These are phyloP conservation scores for Ogataea parapolymorpha DNA, from an alignment of 805 yeast genomes.

Conservation along the genomic window DNA sequence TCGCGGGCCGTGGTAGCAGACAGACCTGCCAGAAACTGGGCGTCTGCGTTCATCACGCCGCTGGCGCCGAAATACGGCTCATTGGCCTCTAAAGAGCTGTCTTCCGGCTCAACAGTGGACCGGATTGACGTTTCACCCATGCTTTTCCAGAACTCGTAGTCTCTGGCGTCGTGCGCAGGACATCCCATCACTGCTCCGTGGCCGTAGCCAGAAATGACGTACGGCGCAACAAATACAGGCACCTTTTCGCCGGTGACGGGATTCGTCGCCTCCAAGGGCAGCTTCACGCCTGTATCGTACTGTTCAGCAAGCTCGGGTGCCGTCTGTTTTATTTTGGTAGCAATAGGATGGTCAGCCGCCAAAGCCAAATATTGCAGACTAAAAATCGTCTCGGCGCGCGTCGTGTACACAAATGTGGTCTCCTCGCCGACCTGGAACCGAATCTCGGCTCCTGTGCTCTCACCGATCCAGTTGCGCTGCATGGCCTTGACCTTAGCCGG, in stretches of 20 bases:
- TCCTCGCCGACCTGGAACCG: slow-evolving; percentile 35
- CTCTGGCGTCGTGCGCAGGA: slow-evolving; percentile 90
- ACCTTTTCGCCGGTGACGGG: slow-evolving; percentile 55
- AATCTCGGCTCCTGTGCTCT: slow-evolving; percentile 75
- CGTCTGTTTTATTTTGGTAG: slow-evolving; percentile 33
- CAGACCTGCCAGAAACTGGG: slow-evolving; percentile 52
- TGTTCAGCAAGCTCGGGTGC: slow-evolving; percentile 39
- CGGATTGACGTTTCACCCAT: slow-evolving; percentile 48
- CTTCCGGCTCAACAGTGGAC: slow-evolving; percentile 44
- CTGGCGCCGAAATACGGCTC: slow-evolving; percentile 28
- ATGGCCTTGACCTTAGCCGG: slow-evolving; percentile 83
- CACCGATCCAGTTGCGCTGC: slow-evolving; percentile 96
- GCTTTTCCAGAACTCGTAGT: slow-evolving; percentile 71
- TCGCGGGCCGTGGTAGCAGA: slow-evolving; percentile 48
- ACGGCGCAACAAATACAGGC: slow-evolving; percentile 89
- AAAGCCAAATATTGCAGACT: slow-evolving; percentile 83
- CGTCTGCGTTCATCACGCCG: slow-evolving; percentile 47
- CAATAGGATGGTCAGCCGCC: slow-evolving; percentile 67
- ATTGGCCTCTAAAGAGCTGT: slow-evolving; percentile 11
- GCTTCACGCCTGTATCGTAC: slow-evolving; percentile 57
- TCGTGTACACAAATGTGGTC: slow-evolving; percentile 62
- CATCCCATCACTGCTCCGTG: slow-evolving; percentile 98
- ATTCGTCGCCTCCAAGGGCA: slow-evolving; percentile 44
- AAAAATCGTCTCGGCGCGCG: slow-evolving; percentile 84
- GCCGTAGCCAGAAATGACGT: slow-evolving; percentile 81